Evolutionary conservation across 495 filamentous ascomycete species (phyloP).

Genomic region (Aspergillus haitiensis): DNA sequence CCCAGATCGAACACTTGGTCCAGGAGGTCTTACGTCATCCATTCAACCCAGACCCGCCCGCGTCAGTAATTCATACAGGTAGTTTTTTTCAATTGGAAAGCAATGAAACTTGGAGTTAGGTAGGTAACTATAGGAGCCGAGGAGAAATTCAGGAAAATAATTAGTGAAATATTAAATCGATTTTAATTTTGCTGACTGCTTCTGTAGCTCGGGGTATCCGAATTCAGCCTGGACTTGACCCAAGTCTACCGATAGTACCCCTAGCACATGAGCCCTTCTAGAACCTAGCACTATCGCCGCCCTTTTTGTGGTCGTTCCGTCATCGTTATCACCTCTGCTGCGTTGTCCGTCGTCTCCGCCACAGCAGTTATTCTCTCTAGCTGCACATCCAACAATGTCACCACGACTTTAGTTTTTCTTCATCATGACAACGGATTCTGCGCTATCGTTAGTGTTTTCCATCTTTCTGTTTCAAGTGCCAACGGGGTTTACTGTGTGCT

Average conservation of each 20-base stretch:
- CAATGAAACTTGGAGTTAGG: not conserved
- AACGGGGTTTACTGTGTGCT: conserved; percentile 10
- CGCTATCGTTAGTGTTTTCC: conserved; percentile 35
- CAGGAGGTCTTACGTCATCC: conserved; percentile 48
- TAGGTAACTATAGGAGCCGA: not conserved
- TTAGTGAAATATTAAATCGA: not conserved
- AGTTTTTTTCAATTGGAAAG: not conserved
- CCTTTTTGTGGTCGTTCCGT: conserved; percentile 6
- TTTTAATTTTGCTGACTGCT: not conserved
- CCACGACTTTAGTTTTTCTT: conserved; percentile 29
- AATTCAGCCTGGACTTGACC: not conserved
- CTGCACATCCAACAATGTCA: conserved; percentile 37
- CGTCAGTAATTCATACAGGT: conserved; percentile 4
- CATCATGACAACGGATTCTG: conserved; percentile 51
- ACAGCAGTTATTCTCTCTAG: conserved; percentile 14
- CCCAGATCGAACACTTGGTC: conserved; percentile 31
- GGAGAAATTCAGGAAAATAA: not conserved
- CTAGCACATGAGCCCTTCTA: conserved; percentile 7
- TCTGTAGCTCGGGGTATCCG: not conserved
- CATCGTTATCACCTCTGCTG: conserved; percentile 10
- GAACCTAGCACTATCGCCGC: conserved; percentile 11
- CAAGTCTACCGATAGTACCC: not conserved
- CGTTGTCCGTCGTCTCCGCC: conserved; percentile 15
- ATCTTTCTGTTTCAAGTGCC: conserved; percentile 9
- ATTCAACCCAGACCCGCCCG: conserved; percentile 19